Evolutionary conservation across 495 filamentous ascomycete species (phyloP).

Genomic region (Daldinia grandis): DNA sequence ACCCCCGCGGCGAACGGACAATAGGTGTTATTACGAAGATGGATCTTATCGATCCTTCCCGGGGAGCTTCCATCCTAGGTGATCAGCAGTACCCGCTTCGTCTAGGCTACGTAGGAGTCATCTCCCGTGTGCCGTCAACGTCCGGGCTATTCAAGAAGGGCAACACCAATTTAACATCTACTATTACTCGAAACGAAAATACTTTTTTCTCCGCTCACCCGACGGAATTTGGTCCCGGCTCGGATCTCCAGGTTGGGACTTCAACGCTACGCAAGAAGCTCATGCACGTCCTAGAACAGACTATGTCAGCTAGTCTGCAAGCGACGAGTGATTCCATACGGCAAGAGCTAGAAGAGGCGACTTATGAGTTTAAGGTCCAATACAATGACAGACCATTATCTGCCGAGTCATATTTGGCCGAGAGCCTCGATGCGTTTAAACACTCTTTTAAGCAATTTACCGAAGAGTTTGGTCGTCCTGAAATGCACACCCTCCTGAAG

Average conservation of each 20-base stretch:
- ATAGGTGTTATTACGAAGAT: slow-evolving; percentile 99
- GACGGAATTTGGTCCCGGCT: slow-evolving; percentile 75
- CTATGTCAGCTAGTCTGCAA: slow-evolving; percentile 90
- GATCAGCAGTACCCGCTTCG: slow-evolving; percentile 95
- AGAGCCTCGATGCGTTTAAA: slow-evolving; percentile 95
- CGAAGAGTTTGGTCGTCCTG: slow-evolving; percentile 84
- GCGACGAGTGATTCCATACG: slow-evolving; percentile 89
- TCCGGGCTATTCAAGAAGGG: slow-evolving; percentile 86
- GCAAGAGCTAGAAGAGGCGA: slow-evolving; percentile 95
- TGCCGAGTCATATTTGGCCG: slow-evolving; percentile 94
- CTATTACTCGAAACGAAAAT: slow-evolving; percentile 88
- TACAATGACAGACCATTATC: slow-evolving; percentile 96
- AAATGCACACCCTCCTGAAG: slow-evolving; percentile 91
- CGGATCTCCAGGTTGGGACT: slow-evolving; percentile 79
- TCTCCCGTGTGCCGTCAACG: slow-evolving; percentile 76
- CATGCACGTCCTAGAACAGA: slow-evolving; percentile 96
- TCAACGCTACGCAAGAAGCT: slow-evolving; percentile 89
- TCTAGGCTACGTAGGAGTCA: slow-evolving; percentile 96
- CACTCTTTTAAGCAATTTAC: slow-evolving; percentile 95
- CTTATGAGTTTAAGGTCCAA: slow-evolving; percentile 99
- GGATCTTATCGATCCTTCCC: slow-evolving; percentile 89
- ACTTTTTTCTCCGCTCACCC: slow-evolving; percentile 88
- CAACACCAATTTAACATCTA: slow-evolving; percentile 78
- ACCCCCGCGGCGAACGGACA: slow-evolving; percentile 92
- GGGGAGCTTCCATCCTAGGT: slow-evolving; percentile 77